A percentile compares a stretch with the other conserved stretches of the same genome.
Conservation (phyloP, 495 filamentous ascomycete genomes). For the Penicillium fimorum region DNA sequence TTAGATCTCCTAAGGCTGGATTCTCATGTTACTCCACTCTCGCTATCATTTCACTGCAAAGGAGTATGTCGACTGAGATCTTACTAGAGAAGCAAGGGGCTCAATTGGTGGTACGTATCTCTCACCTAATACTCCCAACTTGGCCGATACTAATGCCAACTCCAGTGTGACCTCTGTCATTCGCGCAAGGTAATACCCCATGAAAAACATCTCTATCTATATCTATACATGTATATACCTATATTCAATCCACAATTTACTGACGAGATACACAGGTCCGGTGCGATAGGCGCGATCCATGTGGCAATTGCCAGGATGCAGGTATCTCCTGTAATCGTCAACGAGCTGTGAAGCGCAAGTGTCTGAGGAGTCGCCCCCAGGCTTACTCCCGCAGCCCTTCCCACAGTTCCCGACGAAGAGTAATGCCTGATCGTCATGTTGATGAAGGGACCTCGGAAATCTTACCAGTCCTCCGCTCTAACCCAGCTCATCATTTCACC, state of each 20-base stretch:
- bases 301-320: slow-evolving; percentile 25
- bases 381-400: neutral
- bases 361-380: neutral
- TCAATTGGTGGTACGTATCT: neutral
- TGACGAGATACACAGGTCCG: slow-evolving; percentile 18
- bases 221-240: no score
- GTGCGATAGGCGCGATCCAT: slow-evolving; percentile 23
- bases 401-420: neutral
- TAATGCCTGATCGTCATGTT: neutral
- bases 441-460: neutral
- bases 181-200: slow-evolving; percentile 20
- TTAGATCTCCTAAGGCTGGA: neutral
- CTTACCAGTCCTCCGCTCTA: neutral
- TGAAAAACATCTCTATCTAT: no score
- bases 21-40: neutral
- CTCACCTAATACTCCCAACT: neutral
- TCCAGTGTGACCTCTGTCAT: slow-evolving; percentile 27
- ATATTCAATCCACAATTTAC: neutral
- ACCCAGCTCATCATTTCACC: neutral
- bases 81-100: neutral
- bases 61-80: neutral
- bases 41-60: neutral
- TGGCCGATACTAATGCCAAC: neutral
- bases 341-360: slow-evolving; percentile 7
- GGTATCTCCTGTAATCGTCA: slow-evolving; percentile 10